A percentile compares a stretch with the other conserved stretches of the same genome.
Conservation (phyloP, 2,329 filamentous ascomycete species). For the Neofusicoccum parvum region DNA sequence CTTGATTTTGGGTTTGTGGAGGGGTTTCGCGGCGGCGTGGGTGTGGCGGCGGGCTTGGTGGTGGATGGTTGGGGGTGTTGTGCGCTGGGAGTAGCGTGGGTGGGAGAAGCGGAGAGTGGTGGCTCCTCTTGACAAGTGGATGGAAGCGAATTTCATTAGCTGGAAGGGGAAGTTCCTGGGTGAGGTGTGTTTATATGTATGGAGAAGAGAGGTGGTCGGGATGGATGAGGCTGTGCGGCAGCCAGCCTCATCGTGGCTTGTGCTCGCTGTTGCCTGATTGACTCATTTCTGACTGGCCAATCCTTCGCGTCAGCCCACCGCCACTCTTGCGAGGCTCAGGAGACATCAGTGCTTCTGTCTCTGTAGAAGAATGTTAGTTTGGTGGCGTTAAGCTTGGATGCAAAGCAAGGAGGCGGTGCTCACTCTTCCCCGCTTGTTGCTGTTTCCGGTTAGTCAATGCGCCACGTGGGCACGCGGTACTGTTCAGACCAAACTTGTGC, state of each 20-base stretch:
- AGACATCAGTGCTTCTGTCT: not conserved
- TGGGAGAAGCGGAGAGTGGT: no score
- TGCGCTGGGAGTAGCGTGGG: no score
- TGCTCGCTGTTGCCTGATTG: constrained; percentile 11
- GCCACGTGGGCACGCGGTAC: not conserved
- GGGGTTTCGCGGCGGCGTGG: not conserved
- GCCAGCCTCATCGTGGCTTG: constrained; percentile 1
- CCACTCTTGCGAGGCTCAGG: not conserved
- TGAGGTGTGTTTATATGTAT: no score
- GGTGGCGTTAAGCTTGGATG: no score
- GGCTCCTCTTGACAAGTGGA: no score
- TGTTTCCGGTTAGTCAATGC: not conserved
- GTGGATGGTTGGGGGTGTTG: no score
- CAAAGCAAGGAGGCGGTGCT: no score
- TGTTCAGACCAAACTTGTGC: no score
- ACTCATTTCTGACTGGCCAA: not conserved
- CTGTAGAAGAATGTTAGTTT: not conserved
- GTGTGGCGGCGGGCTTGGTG: no score
- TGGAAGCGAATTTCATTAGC: no score
- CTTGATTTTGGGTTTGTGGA: not conserved
- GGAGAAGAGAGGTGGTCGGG: not conserved
- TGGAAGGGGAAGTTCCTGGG: no score
- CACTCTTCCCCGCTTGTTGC: not conserved
- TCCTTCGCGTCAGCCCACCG: not conserved
- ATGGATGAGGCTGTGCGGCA: not conserved